phyloP scores from a whole-genome alignment of 1,139 yeast species.

The Protomyces inundatus region DNA sequence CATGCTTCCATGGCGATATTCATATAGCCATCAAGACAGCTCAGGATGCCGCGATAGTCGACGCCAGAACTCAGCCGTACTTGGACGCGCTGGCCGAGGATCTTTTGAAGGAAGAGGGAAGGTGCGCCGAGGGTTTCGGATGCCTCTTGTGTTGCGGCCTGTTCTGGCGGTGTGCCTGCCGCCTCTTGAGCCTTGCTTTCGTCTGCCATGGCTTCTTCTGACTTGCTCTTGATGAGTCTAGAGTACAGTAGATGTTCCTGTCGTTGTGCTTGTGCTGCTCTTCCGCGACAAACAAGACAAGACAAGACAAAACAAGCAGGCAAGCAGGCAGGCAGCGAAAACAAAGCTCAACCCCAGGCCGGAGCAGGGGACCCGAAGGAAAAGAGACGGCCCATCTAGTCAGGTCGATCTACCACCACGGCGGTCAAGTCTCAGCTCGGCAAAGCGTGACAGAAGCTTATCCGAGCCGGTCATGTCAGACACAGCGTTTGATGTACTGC shows the following conservation, averaged over 20 bases:
- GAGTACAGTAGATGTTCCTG: no score
- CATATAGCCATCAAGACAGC: conserved; percentile 95
- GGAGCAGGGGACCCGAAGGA: no score
- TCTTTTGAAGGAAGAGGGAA: conserved; percentile 58
- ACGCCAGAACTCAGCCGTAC: conserved; percentile 86
- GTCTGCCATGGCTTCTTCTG: neutral
- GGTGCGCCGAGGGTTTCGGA: conserved; percentile 15
- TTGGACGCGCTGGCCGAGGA: conserved; percentile 71
- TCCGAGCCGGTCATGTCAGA: neutral
- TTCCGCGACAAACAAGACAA: neutral
- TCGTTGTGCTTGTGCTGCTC: no score
- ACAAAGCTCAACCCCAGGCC: no score
- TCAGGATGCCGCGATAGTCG: conserved; percentile 69
- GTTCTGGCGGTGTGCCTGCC: neutral
- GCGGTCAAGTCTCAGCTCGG: no score
- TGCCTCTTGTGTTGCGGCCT: neutral
- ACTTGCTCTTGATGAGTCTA: no score
- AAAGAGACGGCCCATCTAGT: no score
- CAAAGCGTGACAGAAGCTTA: no score
- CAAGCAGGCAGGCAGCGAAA: no score
- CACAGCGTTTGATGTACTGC: neutral
- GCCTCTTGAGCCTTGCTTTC: neutral
- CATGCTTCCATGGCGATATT: conserved; percentile 81
- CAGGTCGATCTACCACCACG: no score
- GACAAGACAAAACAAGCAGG: no score